These are phyloP conservation scores for Aspergillus nidulans DNA, from an alignment of 495 filamentous ascomycete species.

Conservation along the genomic window DNA sequence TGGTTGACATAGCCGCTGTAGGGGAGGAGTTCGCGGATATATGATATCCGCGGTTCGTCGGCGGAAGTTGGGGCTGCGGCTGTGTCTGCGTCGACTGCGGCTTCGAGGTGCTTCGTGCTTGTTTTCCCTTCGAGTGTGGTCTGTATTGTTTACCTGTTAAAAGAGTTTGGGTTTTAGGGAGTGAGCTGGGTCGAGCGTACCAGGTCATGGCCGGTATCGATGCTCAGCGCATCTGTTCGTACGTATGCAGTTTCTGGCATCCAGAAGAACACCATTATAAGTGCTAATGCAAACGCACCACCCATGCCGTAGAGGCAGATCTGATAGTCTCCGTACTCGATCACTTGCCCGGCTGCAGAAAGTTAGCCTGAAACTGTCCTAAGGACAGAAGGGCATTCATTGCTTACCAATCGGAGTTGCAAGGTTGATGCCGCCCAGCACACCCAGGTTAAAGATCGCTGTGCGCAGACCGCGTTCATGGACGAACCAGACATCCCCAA, in stretches of 20 bases:
- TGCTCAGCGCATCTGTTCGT: conserved; percentile 28
- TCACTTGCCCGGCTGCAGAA: conserved; percentile 23
- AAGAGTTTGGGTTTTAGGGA: not conserved
- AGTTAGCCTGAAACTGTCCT: not conserved
- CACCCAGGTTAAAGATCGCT: conserved; percentile 60
- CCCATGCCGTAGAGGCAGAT: conserved; percentile 36
- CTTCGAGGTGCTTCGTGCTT: conserved; percentile 26
- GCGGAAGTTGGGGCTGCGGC: not conserved
- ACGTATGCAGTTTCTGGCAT: conserved; percentile 41
- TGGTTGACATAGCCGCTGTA: conserved; percentile 35
- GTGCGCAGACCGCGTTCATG: conserved; percentile 63
- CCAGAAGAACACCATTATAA: conserved; percentile 40
- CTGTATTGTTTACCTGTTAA: not conserved
- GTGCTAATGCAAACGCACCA: conserved; percentile 32
- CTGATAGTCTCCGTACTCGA: conserved; percentile 31
- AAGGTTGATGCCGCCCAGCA: conserved; percentile 45
- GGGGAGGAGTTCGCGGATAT: conserved; percentile 27
- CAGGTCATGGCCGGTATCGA: conserved; percentile 31
- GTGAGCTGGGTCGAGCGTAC: conserved; percentile 4
- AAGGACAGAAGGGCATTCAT: not conserved
- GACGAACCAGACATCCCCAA: conserved; percentile 46
- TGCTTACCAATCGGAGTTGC: conserved; percentile 36
- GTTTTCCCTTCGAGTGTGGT: conserved; percentile 19
- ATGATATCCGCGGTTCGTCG: conserved; percentile 22
- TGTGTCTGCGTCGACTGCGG: not conserved